Conservation (phyloP, 345 rosid species). For the Stellera chamaejasme region DNA sequence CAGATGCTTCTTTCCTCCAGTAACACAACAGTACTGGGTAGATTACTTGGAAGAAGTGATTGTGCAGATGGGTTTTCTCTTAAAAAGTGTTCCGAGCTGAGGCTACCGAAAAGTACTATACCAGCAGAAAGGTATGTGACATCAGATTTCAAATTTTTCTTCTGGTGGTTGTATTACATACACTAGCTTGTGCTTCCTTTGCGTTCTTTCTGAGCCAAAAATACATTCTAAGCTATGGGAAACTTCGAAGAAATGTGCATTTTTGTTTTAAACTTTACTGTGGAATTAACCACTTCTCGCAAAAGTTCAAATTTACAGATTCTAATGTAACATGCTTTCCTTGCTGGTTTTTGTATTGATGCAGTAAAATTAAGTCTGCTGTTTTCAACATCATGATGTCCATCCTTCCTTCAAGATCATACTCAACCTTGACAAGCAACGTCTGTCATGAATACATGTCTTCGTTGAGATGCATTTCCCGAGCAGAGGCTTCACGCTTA, state of each 20-base stretch:
- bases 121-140: slow-evolving; percentile 27
- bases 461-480: slow-evolving; percentile 55
- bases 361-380: slow-evolving; percentile 43
- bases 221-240: too few species aligned
- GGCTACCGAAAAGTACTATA: slow-evolving; percentile 19
- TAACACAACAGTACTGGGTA: slow-evolving; percentile 23
- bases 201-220: too few species aligned
- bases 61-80: slow-evolving; percentile 17
- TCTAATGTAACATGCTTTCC: not conserved
- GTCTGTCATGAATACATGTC: slow-evolving; percentile 69
- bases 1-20: slow-evolving; percentile 27
- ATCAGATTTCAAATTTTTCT: slow-evolving; percentile 4
- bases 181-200: too few species aligned
- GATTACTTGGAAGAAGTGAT: slow-evolving; percentile 18
- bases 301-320: too few species aligned
- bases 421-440: slow-evolving; percentile 43
- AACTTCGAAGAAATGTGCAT: too few species aligned
- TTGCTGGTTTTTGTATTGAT: slow-evolving; percentile 10
- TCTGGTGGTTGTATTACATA: not conserved
- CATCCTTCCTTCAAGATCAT: slow-evolving; percentile 45
- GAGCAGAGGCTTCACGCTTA: slow-evolving; percentile 52
- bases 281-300: too few species aligned
- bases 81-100: slow-evolving; percentile 21
- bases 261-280: too few species aligned
- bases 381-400: slow-evolving; percentile 38